phyloP scores from a whole-genome alignment of 192 early-diverging fungal genomes.

The Umbelopsis ramanniana region DNA sequence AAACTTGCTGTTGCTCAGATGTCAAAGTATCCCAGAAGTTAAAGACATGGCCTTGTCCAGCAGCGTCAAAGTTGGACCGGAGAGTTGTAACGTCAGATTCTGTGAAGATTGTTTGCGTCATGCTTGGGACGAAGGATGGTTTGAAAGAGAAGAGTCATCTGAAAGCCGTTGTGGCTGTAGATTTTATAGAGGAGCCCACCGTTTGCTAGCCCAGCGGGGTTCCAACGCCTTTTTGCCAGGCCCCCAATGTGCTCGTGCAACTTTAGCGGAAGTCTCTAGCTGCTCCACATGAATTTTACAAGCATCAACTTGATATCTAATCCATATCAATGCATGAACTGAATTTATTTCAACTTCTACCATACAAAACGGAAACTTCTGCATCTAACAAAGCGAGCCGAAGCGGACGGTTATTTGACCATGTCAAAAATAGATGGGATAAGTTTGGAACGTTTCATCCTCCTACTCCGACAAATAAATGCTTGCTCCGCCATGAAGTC shows the following conservation, averaged over 20 bases:
- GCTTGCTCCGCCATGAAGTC: not conserved
- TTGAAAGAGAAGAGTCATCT: slow-evolving; percentile 21
- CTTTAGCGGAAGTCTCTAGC: not conserved
- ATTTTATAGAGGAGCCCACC: slow-evolving; percentile 17
- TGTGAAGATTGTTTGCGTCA: slow-evolving; percentile 31
- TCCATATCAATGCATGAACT: not conserved
- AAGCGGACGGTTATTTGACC: not conserved
- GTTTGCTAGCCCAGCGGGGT: not conserved
- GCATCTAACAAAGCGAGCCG: too few species aligned
- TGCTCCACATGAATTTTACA: not conserved
- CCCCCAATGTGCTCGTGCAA: slow-evolving; percentile 12
- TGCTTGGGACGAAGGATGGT: not conserved
- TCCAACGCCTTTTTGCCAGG: not conserved
- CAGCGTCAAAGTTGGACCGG: slow-evolving; percentile 64
- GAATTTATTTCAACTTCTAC: too few species aligned
- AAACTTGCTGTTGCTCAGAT: slow-evolving; percentile 52
- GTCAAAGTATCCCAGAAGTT: slow-evolving; percentile 75
- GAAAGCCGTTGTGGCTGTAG: not conserved
- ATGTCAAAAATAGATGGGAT: slow-evolving; percentile 8
- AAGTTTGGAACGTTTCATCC: not conserved
- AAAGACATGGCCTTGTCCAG: slow-evolving; percentile 90
- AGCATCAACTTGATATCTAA: not conserved
- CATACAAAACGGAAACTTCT: too few species aligned
- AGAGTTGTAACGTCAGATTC: slow-evolving; percentile 48
- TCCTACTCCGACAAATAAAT: not conserved